Evolutionary conservation across 345 rosid species (phyloP).

Genomic region (Euphorbia tirucalli): DNA sequence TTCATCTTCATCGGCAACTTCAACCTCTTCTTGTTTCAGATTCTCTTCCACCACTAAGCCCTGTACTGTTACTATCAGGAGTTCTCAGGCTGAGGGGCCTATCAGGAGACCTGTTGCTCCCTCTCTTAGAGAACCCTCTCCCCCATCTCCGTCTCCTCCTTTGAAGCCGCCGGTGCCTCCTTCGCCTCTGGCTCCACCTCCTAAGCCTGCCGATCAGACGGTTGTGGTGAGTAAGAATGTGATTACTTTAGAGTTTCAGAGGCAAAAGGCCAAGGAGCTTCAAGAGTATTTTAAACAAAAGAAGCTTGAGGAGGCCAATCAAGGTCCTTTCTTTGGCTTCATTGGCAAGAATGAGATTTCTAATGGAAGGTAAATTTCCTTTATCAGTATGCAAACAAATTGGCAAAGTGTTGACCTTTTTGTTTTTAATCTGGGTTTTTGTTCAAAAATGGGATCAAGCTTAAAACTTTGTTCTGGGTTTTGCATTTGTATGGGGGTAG

Average conservation of each 20-base stretch:
- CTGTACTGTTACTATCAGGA: conserved; percentile 44
- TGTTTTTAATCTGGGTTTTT: conserved; percentile 8
- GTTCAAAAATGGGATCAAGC: neutral
- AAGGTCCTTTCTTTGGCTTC: conserved; percentile 90
- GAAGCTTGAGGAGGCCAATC: conserved; percentile 81
- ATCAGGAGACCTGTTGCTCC: conserved; percentile 85
- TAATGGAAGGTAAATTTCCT: conserved; percentile 71
- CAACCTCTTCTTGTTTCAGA: conserved; percentile 41
- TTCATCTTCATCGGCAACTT: conserved; percentile 32
- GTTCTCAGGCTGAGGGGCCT: conserved; percentile 85
- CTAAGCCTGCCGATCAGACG: conserved; percentile 28
- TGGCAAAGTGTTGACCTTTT: neutral
- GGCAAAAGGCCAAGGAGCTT: conserved; percentile 85
- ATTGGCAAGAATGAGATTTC: conserved; percentile 82
- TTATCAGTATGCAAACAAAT: neutral
- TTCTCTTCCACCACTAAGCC: conserved; percentile 45
- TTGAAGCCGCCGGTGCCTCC: conserved; percentile 44
- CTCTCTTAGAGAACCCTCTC: conserved; percentile 46
- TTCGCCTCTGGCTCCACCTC: conserved; percentile 24
- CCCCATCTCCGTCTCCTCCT: conserved; percentile 28
- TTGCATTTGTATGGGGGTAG: neutral
- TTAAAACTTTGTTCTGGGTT: neutral
- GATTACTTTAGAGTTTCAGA: conserved; percentile 78
- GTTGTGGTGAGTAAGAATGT: conserved; percentile 36
- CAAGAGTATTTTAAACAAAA: conserved; percentile 82